phyloP scores from a whole-genome alignment of 2,329 filamentous ascomycete species.

The Sarocladiaceae sp. region DNA sequence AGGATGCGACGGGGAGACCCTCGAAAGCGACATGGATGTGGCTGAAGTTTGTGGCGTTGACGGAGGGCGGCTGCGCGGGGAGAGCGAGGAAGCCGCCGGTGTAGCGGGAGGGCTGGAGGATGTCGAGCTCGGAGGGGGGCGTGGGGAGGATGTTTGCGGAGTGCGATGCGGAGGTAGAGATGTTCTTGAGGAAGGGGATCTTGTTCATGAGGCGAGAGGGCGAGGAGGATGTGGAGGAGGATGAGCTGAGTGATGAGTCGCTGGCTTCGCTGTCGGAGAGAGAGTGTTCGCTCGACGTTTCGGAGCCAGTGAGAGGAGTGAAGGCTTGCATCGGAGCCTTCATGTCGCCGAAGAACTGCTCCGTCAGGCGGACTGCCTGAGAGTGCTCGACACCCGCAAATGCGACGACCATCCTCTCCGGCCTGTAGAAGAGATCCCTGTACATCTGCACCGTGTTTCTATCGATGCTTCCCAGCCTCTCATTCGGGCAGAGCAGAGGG shows the following conservation, averaged over 20 bases:
- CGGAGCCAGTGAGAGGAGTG: constrained; percentile 47
- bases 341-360: constrained; percentile 93
- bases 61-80: constrained; percentile 72
- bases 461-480: constrained; percentile 71
- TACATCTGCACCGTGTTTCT: constrained; percentile 70
- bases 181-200: constrained; percentile 83
- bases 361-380: constrained; percentile 70
- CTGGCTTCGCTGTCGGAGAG: constrained; percentile 27
- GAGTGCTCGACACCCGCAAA: constrained; percentile 86
- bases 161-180: constrained; percentile 66
- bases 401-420: constrained; percentile 87
- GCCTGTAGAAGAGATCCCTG: constrained; percentile 74
- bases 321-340: constrained; percentile 43
- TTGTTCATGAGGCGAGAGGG: constrained; percentile 66
- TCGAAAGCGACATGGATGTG: constrained; percentile 97
- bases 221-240: constrained; percentile 23
- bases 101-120: constrained; percentile 67
- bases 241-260: constrained; percentile 19
- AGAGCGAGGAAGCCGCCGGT: constrained; percentile 90
- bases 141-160: constrained; percentile 50
- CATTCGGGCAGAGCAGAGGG: constrained; percentile 82
- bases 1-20: constrained; percentile 80
- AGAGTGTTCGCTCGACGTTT: constrained; percentile 30
- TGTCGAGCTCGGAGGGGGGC: constrained; percentile 44
- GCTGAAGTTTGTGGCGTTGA: constrained; percentile 68